Conservation (phyloP, 2,329 filamentous ascomycete species). For the Whalleya microplaca region DNA sequence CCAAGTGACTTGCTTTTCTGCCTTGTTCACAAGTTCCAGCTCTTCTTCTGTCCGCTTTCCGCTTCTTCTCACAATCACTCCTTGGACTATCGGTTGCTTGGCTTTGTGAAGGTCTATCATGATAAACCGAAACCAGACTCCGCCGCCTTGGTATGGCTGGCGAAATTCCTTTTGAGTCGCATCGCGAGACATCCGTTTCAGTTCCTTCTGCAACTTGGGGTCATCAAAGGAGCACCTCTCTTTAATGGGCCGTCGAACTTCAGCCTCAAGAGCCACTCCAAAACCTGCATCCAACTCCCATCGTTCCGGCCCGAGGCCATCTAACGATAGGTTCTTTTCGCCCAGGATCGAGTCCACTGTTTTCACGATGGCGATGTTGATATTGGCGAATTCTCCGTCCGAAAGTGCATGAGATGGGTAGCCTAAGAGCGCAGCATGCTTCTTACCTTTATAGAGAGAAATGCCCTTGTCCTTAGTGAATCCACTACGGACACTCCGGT, state of each 20-base stretch:
- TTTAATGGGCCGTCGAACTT: slow-evolving; percentile 19
- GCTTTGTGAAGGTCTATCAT: slow-evolving; percentile 20
- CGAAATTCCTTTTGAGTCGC: slow-evolving; percentile 16
- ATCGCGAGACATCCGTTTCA: slow-evolving; percentile 18
- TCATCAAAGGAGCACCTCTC: slow-evolving; percentile 15
- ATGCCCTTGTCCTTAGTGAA: neutral
- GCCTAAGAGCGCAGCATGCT: slow-evolving; percentile 12
- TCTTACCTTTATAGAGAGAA: neutral
- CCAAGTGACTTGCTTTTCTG: no score
- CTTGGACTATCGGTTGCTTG: slow-evolving; percentile 1
- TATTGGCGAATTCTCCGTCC: slow-evolving; percentile 15
- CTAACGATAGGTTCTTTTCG: slow-evolving; percentile 3
- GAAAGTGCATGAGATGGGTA: slow-evolving; percentile 1
- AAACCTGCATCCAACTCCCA: slow-evolving; percentile 23
- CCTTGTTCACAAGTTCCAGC: neutral
- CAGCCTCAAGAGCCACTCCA: slow-evolving; percentile 22
- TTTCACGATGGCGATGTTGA: slow-evolving; percentile 23
- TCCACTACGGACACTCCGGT: neutral
- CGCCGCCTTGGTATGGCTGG: slow-evolving; percentile 15
- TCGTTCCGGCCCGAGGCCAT: slow-evolving; percentile 11
- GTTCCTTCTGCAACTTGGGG: slow-evolving; percentile 11
- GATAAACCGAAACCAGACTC: slow-evolving; percentile 27
- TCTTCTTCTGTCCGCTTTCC: neutral
- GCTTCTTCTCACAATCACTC: neutral
- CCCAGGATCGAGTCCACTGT: slow-evolving; percentile 20